A percentile compares a stretch with the other conserved stretches of the same genome.
phyloP scores from a whole-genome alignment of 305 asterid genomes.

The Plantago lanceolata region DNA sequence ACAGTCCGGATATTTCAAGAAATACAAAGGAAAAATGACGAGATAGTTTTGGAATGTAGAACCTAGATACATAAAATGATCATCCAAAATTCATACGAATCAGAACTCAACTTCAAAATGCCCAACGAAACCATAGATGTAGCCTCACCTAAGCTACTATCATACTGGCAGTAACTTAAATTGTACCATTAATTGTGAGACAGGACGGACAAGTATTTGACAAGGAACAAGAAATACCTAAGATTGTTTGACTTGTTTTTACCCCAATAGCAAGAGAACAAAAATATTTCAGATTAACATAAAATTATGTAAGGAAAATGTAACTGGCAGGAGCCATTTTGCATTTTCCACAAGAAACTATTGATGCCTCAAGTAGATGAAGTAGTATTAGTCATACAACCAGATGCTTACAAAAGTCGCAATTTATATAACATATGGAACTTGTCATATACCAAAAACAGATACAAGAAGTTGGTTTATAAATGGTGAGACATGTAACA shows the following conservation, averaged over 20 bases:
- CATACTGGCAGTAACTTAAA: neutral
- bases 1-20: neutral
- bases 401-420: neutral
- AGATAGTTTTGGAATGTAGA: neutral
- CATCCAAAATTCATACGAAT: neutral
- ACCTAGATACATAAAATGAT: neutral
- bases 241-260: too few species aligned
- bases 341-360: neutral
- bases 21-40: neutral
- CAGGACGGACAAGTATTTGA: too few species aligned
- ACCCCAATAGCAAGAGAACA: neutral
- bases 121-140: neutral
- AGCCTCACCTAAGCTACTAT: neutral
- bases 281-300: neutral
- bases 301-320: neutral
- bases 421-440: neutral
- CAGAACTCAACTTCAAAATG: neutral
- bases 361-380: neutral
- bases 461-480: slow-evolving; percentile 12
- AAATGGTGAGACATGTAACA: slow-evolving; percentile 10
- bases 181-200: too few species aligned
- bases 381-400: neutral
- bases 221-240: too few species aligned
- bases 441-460: neutral
- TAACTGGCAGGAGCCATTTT: neutral